These are phyloP conservation scores for Ramularia collo-cygni DNA, from an alignment of 2,329 filamentous ascomycete species.

Conservation along the genomic window DNA sequence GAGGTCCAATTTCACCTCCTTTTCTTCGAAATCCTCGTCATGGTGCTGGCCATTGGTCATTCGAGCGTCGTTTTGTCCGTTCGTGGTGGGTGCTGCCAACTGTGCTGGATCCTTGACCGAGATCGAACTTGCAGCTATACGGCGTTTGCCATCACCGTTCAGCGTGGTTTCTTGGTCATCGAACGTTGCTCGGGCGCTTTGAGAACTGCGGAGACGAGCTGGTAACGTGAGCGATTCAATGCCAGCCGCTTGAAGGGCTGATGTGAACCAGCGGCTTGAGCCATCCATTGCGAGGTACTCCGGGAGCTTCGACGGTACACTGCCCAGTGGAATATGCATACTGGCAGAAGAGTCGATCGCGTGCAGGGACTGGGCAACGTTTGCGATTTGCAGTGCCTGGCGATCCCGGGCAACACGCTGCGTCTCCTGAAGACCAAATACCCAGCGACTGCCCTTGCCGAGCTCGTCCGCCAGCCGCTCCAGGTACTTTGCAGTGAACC, in stretches of 20 bases:
- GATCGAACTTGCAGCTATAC: constrained; percentile 68
- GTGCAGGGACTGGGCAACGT: constrained; percentile 65
- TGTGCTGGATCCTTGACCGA: constrained; percentile 44
- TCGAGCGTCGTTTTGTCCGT: constrained; percentile 27
- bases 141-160: constrained; percentile 71
- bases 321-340: constrained; percentile 67
- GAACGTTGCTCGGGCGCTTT: constrained; percentile 45
- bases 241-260: constrained; percentile 67
- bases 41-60: constrained; percentile 26
- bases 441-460: constrained; percentile 78
- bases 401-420: constrained; percentile 45
- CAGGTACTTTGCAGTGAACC: constrained; percentile 39
- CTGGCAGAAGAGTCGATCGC: constrained; percentile 65
- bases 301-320: constrained; percentile 53
- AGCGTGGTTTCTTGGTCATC: constrained; percentile 59
- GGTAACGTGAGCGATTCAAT: constrained; percentile 74
- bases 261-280: constrained; percentile 69
- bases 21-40: constrained; percentile 12
- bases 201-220: constrained; percentile 55
- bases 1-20: constrained; percentile 20
- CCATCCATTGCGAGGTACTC: constrained; percentile 52
- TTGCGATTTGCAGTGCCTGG: constrained; percentile 59
- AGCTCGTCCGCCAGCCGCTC: constrained; percentile 81
- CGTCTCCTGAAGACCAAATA: constrained; percentile 72
- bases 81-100: constrained; percentile 21